Base-by-base conservation (phyloP, 2,329 filamentous ascomycete genomes). In the Tolypocladium guangdongense region DNA sequence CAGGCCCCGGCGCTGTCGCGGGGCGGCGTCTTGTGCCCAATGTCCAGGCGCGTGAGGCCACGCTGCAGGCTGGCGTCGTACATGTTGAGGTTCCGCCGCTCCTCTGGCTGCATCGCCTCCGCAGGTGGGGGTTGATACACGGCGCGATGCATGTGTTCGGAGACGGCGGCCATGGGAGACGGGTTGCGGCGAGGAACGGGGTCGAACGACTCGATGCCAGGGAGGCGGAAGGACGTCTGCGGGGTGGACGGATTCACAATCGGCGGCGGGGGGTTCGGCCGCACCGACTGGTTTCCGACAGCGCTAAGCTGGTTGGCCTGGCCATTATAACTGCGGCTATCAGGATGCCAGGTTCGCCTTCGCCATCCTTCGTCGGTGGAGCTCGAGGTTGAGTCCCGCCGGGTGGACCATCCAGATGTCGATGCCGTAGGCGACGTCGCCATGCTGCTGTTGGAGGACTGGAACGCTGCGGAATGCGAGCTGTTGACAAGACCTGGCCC, bases 121-220 rank as follows among this genome's bases (percentile, higher is more conserved):
- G 63, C 55, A 12, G 60, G 58, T 6, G 64, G 59, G 3, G 60
- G 61, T 30, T 63, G 64, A 30, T 64, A 64, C 8, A 55, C 37
- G 2, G 61, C 58, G n/a, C 67, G 67, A 65, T 70, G 60, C 55
- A 71, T 36, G 57, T 71, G 52, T 61, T 79, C 67, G 36, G 71
- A 62, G 59, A 95, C 89, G 11, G 90, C 71, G 63, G 87, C 80
- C 88, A 93, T 91, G 0, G 90, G 88, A 51, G 88, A 90, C 2
- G 81, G 76, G 52, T 79, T 78, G 48, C 85, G 80, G 54, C 80
- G 79, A 30, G 83, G 86, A 27, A 88, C 75, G 53, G 88, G 84
- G 63, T 92, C 90, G 62, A 96, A 96, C 18, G 89, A 95, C 66
- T 95, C 90, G 59, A 96, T 96, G 16, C 91, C 90, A 1, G 91